Conservation (phyloP, 192 early-diverging fungal genomes). For the Coemansia sp. region DNA sequence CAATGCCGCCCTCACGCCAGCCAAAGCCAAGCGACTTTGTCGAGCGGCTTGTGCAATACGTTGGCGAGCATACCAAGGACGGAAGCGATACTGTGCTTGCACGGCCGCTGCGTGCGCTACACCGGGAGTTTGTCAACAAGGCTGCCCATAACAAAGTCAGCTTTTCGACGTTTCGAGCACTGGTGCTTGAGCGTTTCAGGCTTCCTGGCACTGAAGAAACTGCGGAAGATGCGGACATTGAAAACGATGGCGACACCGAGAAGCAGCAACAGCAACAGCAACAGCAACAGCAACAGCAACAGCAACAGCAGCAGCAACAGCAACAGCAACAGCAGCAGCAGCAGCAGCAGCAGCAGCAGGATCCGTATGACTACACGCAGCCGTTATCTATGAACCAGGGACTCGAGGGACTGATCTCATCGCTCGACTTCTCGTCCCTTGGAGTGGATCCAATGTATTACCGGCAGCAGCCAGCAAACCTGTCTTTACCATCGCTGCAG, state of each 20-base stretch:
- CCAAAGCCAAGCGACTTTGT: slow-evolving; percentile 19
- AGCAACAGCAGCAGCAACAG: background rate
- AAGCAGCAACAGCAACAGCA: background rate
- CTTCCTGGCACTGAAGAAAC: background rate
- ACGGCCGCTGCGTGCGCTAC: slow-evolving; percentile 24
- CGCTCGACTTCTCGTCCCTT: slow-evolving; percentile 1
- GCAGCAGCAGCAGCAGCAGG: background rate
- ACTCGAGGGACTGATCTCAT: background rate
- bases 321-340: background rate
- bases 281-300: background rate
- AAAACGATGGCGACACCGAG: background rate
- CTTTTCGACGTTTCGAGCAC: slow-evolving; percentile 30
- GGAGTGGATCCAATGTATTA: slow-evolving; percentile 4
- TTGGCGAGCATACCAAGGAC: slow-evolving; percentile 7
- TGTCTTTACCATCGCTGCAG: slow-evolving; percentile 4
- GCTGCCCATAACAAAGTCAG: slow-evolving; percentile 11
- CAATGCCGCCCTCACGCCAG: slow-evolving; percentile 14
- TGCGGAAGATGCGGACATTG: background rate
- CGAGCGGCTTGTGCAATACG: slow-evolving; percentile 7
- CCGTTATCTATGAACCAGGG: slow-evolving; percentile 4
- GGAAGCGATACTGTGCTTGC: background rate
- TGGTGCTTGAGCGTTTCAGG: slow-evolving; percentile 19
- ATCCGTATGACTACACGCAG: slow-evolving; percentile 5
- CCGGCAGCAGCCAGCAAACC: slow-evolving; percentile 5
- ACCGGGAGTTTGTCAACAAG: slow-evolving; percentile 18